Conservation (phyloP, 2,329 filamentous ascomycete species). For the Cytospora chrysosperma region DNA sequence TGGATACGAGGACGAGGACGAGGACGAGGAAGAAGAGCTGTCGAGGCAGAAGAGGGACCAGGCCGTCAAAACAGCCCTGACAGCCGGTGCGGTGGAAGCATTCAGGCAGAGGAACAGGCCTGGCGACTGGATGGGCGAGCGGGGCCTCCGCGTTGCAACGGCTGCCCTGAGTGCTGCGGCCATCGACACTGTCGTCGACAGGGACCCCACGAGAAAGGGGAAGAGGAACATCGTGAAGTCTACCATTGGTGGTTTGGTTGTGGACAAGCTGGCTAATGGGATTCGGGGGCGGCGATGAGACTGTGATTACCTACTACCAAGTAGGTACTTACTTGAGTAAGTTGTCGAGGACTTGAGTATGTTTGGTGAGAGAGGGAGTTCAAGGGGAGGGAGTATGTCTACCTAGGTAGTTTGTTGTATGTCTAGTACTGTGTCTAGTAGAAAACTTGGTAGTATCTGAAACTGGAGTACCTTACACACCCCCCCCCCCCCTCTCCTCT, state of each 20-base stretch:
- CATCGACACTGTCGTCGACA: slow-evolving; percentile 27
- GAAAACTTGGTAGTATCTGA: too few relatives aligned
- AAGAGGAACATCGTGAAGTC: slow-evolving; percentile 29
- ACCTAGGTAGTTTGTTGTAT: too few relatives aligned
- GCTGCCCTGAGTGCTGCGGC: slow-evolving; percentile 30
- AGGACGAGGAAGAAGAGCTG: not conserved
- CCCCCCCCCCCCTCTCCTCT: too few relatives aligned
- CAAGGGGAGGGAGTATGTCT: too few relatives aligned
- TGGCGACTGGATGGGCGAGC: slow-evolving; percentile 18
- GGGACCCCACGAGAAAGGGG: slow-evolving; percentile 20
- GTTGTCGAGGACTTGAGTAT: too few relatives aligned
- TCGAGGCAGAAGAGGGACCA: slow-evolving; percentile 17
- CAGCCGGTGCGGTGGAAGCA: slow-evolving; percentile 28
- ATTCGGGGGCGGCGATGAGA: not conserved
- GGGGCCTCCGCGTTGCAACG: slow-evolving; percentile 27
- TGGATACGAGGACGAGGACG: not conserved
- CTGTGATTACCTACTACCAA: too few relatives aligned
- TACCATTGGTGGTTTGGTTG: slow-evolving; percentile 28
- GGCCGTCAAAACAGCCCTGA: slow-evolving; percentile 27
- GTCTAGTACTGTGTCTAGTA: too few relatives aligned
- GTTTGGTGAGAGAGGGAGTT: too few relatives aligned
- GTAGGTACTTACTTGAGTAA: too few relatives aligned
- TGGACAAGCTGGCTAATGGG: slow-evolving; percentile 30
- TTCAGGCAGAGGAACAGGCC: slow-evolving; percentile 26
- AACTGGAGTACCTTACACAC: too few relatives aligned